phyloP scores from a whole-genome alignment of 2,329 filamentous ascomycete species.

The Cordyceps cicadae region DNA sequence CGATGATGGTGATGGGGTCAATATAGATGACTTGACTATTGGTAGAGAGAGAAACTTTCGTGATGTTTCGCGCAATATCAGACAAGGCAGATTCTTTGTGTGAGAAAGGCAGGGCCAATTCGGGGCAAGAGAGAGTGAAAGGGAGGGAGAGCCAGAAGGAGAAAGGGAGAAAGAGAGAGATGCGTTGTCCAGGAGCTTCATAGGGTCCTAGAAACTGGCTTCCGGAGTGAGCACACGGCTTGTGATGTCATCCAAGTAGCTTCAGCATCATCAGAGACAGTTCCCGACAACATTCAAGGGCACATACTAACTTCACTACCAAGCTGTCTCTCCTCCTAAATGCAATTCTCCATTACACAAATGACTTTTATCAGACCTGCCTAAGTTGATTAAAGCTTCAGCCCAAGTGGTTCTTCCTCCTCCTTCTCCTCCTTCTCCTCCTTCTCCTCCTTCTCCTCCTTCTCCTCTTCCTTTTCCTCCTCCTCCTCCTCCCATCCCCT shows the following conservation, averaged over 20 bases:
- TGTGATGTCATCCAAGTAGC: neutral
- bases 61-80: neutral
- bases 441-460: neutral
- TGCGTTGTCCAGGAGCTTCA: neutral
- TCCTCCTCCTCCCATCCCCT: neutral
- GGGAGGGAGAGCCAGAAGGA: neutral
- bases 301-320: neutral
- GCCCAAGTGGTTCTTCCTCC: neutral
- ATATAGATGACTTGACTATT: neutral
- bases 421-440: too few species aligned
- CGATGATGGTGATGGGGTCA: too few species aligned
- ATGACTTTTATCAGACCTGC: neutral
- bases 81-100: neutral
- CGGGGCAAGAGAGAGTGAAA: neutral
- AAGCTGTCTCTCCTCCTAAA: neutral
- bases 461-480: too few species aligned
- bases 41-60: neutral
- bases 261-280: neutral
- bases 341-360: neutral
- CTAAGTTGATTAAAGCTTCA: neutral
- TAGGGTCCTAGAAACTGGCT: neutral
- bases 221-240: neutral
- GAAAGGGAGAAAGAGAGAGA: neutral
- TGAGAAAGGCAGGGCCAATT: neutral
- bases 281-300: neutral